Evolutionary conservation across 2,329 filamentous ascomycete species (phyloP).

Genomic region (Verruconis gallopava): DNA sequence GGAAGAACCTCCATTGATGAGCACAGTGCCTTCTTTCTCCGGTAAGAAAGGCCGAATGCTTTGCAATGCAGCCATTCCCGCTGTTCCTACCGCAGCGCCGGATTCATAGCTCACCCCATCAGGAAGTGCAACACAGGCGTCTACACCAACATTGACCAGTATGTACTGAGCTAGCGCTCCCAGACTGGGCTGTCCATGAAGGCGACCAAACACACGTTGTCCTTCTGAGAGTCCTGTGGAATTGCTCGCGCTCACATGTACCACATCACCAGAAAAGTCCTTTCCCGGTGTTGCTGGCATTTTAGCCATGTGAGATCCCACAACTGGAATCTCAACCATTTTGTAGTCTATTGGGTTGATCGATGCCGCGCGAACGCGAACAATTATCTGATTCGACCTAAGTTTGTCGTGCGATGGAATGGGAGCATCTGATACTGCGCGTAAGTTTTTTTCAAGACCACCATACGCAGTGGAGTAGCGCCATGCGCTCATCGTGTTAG

Average conservation of each 20-base stretch:
- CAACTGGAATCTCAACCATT: slow-evolving; percentile 34
- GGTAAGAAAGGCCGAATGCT: background rate
- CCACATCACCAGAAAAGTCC: slow-evolving; percentile 41
- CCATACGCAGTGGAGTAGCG: slow-evolving; percentile 35
- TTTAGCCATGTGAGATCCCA: slow-evolving; percentile 24
- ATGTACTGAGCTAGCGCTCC: slow-evolving; percentile 28
- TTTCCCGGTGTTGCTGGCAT: slow-evolving; percentile 34
- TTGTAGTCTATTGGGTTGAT: slow-evolving; percentile 57
- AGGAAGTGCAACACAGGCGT: slow-evolving; percentile 18
- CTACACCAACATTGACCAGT: background rate
- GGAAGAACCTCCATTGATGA: slow-evolving; percentile 24
- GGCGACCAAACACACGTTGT: slow-evolving; percentile 29
- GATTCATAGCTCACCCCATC: slow-evolving; percentile 21
- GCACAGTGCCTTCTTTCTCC: background rate
- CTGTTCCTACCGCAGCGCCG: slow-evolving; percentile 25
- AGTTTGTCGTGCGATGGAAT: slow-evolving; percentile 27
- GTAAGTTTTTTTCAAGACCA: slow-evolving; percentile 42
- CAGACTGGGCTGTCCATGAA: slow-evolving; percentile 18
- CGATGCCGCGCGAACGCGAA: slow-evolving; percentile 40
- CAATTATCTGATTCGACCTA: slow-evolving; percentile 36
- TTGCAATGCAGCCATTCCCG: slow-evolving; percentile 28
- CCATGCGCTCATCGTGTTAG: slow-evolving; percentile 44
- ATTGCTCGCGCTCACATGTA: slow-evolving; percentile 16
- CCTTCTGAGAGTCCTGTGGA: slow-evolving; percentile 20
- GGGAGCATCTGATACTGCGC: slow-evolving; percentile 30